Evolutionary conservation across 352 stramenopile species (phyloP).

Genomic region (Phytophthora pistaciae): DNA sequence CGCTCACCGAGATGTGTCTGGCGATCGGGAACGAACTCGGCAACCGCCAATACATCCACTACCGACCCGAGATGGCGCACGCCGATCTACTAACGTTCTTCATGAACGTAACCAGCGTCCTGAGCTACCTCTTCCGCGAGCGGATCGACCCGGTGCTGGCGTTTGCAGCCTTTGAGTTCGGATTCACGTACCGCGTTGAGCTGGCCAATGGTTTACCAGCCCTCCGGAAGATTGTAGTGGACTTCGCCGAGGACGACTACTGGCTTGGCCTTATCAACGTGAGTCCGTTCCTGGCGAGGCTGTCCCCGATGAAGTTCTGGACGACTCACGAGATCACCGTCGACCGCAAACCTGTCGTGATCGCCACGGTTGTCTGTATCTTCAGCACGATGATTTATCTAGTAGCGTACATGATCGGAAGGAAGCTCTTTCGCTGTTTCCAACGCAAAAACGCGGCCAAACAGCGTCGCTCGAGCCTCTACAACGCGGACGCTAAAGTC

Average conservation of each 20-base stretch:
- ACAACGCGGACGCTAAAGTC: neutral
- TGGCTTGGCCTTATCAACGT: slow-evolving; percentile 22
- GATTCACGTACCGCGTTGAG: slow-evolving; percentile 26
- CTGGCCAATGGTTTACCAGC: slow-evolving; percentile 15
- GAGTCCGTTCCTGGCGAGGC: slow-evolving; percentile 9
- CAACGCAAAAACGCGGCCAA: neutral
- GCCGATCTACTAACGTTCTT: slow-evolving; percentile 46
- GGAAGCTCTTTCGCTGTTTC: slow-evolving; percentile 32
- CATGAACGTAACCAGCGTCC: slow-evolving; percentile 23
- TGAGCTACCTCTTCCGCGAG: slow-evolving; percentile 38
- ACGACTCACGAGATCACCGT: slow-evolving; percentile 23
- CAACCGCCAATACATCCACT: slow-evolving; percentile 13
- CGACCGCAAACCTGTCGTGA: slow-evolving; percentile 17
- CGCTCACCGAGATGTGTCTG: slow-evolving; percentile 44
- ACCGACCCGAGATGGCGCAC: slow-evolving; percentile 25
- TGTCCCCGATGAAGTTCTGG: slow-evolving; percentile 33
- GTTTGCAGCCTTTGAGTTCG: slow-evolving; percentile 29
- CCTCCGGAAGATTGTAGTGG: slow-evolving; percentile 21
- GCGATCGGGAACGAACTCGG: slow-evolving; percentile 19
- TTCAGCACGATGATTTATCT: slow-evolving; percentile 27
- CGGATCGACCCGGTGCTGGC: slow-evolving; percentile 41
- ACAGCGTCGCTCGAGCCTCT: neutral
- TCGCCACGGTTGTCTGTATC: slow-evolving; percentile 27
- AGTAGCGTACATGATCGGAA: slow-evolving; percentile 27
- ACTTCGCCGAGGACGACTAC: slow-evolving; percentile 26